phyloP scores from a whole-genome alignment of 352 stramenopile species.

The Phytophthora palmivora region DNA sequence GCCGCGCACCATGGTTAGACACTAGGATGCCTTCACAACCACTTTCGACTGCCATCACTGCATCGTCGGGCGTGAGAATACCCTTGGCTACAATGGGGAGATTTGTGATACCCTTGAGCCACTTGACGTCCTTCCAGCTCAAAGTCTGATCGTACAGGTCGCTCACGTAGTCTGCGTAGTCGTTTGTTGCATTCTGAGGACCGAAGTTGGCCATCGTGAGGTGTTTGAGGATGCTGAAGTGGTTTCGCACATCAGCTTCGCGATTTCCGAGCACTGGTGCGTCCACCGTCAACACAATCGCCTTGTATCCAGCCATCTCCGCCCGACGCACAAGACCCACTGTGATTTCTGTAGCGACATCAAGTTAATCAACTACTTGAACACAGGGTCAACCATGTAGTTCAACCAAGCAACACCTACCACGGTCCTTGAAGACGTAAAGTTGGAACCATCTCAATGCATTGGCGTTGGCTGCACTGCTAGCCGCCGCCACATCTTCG shows the following conservation, averaged over 20 bases:
- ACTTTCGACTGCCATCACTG: constrained; percentile 87
- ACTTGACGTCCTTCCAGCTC: constrained; percentile 93
- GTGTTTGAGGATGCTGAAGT: constrained; percentile 83
- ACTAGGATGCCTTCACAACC: constrained; percentile 93
- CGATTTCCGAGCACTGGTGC: constrained; percentile 95
- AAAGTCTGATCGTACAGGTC: constrained; percentile 95
- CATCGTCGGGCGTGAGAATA: constrained; percentile 94
- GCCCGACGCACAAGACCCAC: constrained; percentile 88
- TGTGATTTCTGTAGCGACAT: constrained; percentile 88
- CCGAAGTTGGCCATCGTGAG: constrained; percentile 47
- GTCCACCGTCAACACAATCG: constrained; percentile 95
- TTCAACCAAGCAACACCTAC: constrained; percentile 33
- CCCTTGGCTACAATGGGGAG: constrained; percentile 94
- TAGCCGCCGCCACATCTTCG: constrained; percentile 61
- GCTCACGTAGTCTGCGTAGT: constrained; percentile 54
- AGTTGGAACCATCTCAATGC: constrained; percentile 95
- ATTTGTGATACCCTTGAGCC: constrained; percentile 90
- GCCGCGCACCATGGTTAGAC: constrained; percentile 93
- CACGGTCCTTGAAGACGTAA: constrained; percentile 94
- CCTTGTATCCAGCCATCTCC: constrained; percentile 93
- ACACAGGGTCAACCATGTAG: no score
- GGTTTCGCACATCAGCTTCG: constrained; percentile 95
- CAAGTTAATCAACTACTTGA: background rate
- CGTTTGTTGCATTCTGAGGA: constrained; percentile 26
- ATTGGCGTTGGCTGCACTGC: constrained; percentile 55